Percentiles rank a stretch among this genome's conserved stretches.
These are phyloP conservation scores for Polyplosphaeria fusca DNA, from an alignment of 495 filamentous ascomycete species.

Conservation along the genomic window DNA sequence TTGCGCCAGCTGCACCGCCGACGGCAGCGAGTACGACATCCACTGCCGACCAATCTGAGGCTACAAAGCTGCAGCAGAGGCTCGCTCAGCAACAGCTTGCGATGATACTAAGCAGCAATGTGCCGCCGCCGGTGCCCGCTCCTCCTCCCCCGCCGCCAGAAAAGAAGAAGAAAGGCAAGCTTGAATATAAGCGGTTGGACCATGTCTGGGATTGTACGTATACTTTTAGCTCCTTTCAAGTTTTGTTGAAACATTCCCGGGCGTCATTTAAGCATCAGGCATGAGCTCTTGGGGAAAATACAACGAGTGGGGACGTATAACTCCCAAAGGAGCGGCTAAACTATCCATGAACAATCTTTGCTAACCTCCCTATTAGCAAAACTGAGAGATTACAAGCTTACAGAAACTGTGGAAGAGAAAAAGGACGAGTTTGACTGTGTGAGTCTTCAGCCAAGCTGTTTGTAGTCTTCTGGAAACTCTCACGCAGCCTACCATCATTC, in stretches of 20 bases:
- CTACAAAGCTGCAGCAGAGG: background rate
- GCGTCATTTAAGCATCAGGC: too few relatives aligned
- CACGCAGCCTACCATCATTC: too few relatives aligned
- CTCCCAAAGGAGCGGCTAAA: too few relatives aligned
- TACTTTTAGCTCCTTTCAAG: background rate
- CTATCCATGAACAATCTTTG: too few relatives aligned
- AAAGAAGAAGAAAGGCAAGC: constrained; percentile 46
- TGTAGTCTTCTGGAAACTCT: too few relatives aligned
- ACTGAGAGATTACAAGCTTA: constrained; percentile 69
- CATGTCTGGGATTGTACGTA: constrained; percentile 55
- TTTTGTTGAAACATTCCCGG: constrained; percentile 69
- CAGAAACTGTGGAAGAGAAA: constrained; percentile 71
- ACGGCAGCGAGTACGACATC: background rate
- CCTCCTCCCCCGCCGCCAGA: background rate
- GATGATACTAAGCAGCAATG: background rate
- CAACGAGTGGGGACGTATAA: too few relatives aligned
- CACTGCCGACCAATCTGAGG: background rate
- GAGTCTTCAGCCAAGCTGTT: too few relatives aligned
- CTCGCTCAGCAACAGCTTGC: background rate
- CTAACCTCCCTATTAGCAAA: too few relatives aligned
- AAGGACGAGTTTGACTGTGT: constrained; percentile 76
- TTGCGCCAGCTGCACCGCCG: background rate
- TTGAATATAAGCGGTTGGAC: constrained; percentile 85
- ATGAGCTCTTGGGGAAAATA: too few relatives aligned
- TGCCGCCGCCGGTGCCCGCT: background rate